phyloP scores from a whole-genome alignment of 495 filamentous ascomycete genomes.

The Penicillium odoratum region DNA sequence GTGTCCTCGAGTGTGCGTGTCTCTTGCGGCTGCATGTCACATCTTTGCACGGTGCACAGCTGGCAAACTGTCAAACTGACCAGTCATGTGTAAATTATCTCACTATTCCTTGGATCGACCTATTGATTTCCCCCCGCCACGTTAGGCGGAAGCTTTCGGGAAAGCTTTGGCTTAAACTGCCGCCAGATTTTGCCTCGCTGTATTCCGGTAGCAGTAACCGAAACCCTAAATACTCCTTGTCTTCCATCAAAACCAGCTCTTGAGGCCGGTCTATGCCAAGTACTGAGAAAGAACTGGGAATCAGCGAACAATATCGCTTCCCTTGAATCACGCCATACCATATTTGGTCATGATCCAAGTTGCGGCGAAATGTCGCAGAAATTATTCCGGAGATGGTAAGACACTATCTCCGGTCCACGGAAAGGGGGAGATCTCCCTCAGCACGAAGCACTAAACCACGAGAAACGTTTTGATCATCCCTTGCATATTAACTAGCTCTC shows the following conservation, averaged over 20 bases:
- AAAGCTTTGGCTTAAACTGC: background rate
- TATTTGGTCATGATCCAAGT: background rate
- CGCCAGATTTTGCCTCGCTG: background rate
- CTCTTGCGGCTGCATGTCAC: too few species aligned
- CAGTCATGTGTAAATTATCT: too few species aligned
- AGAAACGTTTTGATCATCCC: too few species aligned
- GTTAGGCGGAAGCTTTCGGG: background rate
- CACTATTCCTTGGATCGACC: background rate
- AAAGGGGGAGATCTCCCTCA: background rate
- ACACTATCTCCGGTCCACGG: background rate
- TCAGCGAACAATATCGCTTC: conserved; percentile 3
- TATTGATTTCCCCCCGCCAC: background rate
- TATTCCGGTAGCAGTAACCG: background rate
- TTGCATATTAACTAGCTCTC: background rate
- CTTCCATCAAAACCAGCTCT: background rate
- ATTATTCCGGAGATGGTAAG: background rate
- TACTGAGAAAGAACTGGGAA: background rate
- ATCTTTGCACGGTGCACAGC: too few species aligned
- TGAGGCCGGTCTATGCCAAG: too few species aligned
- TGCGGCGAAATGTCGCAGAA: conserved; percentile 2
- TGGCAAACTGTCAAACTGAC: too few species aligned
- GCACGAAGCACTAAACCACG: background rate
- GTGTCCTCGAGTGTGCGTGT: too few species aligned
- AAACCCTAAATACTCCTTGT: background rate
- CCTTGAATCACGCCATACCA: background rate